Conservation (phyloP, 768 basidiomycete genomes). For the Suillus variegatus region DNA sequence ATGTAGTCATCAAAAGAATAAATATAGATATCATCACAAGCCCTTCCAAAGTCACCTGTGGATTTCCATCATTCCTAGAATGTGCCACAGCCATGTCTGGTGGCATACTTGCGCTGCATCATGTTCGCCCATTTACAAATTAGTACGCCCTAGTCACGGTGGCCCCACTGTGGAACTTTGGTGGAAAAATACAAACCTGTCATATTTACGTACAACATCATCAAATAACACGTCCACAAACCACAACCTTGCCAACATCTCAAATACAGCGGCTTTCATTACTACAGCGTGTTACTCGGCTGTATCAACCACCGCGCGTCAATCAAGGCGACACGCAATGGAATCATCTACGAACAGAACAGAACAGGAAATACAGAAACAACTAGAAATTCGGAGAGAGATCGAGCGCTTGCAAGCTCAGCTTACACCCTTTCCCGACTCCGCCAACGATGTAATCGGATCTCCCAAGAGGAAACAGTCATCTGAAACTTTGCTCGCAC, state of each 20-base stretch:
- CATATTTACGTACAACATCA: slow-evolving; percentile 6
- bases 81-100: neutral
- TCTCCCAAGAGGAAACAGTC: slow-evolving; percentile 52
- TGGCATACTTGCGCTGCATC: neutral
- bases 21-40: slow-evolving; percentile 17
- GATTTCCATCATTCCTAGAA: neutral
- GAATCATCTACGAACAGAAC: slow-evolving; percentile 51
- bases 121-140: no score
- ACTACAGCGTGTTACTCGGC: neutral
- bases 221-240: slow-evolving; percentile 25
- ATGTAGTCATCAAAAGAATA: neutral
- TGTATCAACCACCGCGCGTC: neutral
- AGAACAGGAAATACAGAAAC: slow-evolving; percentile 39
- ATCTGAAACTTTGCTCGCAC: slow-evolving; percentile 42
- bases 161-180: no score
- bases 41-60: neutral
- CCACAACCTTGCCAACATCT: slow-evolving; percentile 2
- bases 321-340: slow-evolving; percentile 37
- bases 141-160: no score
- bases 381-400: slow-evolving; percentile 52
- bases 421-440: slow-evolving; percentile 40
- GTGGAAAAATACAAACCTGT: slow-evolving; percentile 6
- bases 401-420: slow-evolving; percentile 60
- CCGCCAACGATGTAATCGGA: slow-evolving; percentile 21
- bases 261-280: neutral